A percentile compares a stretch with the other conserved stretches of the same genome.
These are phyloP conservation scores for Euphorbia schlechtendalii DNA, from an alignment of 441 rosid species.

Conservation along the genomic window DNA sequence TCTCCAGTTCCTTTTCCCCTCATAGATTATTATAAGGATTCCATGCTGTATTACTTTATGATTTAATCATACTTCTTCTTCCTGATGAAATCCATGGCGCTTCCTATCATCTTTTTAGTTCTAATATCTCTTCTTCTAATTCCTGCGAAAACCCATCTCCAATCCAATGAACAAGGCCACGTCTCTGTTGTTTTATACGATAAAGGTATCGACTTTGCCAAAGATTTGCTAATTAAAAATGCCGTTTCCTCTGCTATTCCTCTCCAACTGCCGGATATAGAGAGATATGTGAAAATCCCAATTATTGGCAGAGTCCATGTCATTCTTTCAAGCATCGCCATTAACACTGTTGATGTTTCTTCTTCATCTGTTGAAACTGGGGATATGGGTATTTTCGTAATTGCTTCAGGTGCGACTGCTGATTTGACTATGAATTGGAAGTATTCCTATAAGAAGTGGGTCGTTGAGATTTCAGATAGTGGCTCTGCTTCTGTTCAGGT, in stretches of 20 bases:
- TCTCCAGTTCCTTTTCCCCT: background rate
- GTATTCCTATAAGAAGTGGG: constrained; percentile 53
- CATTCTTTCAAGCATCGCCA: constrained; percentile 45
- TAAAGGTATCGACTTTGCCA: constrained; percentile 60
- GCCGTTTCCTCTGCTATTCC: constrained; percentile 56
- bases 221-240: constrained; percentile 42
- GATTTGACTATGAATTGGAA: constrained; percentile 69
- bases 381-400: constrained; percentile 39
- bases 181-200: constrained; percentile 41
- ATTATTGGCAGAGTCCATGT: constrained; percentile 49
- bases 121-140: constrained; percentile 30
- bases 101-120: constrained; percentile 19
- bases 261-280: constrained; percentile 47
- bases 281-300: constrained; percentile 52
- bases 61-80: constrained; percentile 16
- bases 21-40: background rate
- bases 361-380: constrained; percentile 49
- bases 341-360: constrained; percentile 36
- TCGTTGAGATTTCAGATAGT: constrained; percentile 43
- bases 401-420: constrained; percentile 58
- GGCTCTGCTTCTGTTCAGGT: constrained; percentile 72
- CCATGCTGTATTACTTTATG: background rate
- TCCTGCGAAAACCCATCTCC: constrained; percentile 31
- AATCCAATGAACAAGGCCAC: constrained; percentile 34
- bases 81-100: constrained; percentile 21